phyloP scores from a whole-genome alignment of 768 basidiomycete genomes.

The Lactarius pseudohatsudake region DNA sequence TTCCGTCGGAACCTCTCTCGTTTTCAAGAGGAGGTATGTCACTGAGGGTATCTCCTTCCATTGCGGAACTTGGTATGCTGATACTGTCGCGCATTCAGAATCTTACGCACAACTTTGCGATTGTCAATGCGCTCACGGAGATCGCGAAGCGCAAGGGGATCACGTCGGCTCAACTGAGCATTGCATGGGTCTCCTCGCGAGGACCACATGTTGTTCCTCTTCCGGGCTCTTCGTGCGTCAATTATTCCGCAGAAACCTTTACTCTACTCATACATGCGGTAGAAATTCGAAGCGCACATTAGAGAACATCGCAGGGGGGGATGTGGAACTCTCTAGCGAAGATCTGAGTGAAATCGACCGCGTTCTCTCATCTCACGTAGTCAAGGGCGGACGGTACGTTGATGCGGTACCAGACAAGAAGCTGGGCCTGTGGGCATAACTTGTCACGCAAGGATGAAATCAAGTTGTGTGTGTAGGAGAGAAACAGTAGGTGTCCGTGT shows the following conservation, averaged over 20 bases:
- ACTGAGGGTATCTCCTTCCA: not conserved
- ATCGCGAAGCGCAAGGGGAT: slow-evolving; percentile 45
- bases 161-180: slow-evolving; percentile 41
- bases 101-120: slow-evolving; percentile 42
- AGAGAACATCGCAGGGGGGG: slow-evolving; percentile 44
- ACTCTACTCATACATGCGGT: not conserved
- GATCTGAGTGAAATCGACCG: slow-evolving; percentile 44
- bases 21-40: slow-evolving; percentile 40
- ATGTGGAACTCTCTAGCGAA: slow-evolving; percentile 36
- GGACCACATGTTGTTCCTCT: slow-evolving; percentile 46
- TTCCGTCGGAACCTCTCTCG: slow-evolving; percentile 37
- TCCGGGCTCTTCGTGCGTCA: slow-evolving; percentile 45
- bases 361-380: slow-evolving; percentile 37
- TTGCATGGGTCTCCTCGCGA: slow-evolving; percentile 42
- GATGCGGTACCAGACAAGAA: slow-evolving; percentile 28
- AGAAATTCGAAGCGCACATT: slow-evolving; percentile 43
- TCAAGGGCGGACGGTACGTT: slow-evolving; percentile 44
- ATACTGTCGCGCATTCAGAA: slow-evolving; percentile 33
- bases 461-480: not conserved
- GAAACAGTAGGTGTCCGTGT: not conserved
- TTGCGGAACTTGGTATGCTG: slow-evolving; percentile 22
- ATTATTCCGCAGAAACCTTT: not conserved
- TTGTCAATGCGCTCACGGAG: slow-evolving; percentile 43
- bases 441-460: not conserved
- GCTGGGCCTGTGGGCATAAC: slow-evolving; percentile 39